phyloP scores from a whole-genome alignment of 176 grass and related monocot species.

The Triticum urartu region DNA sequence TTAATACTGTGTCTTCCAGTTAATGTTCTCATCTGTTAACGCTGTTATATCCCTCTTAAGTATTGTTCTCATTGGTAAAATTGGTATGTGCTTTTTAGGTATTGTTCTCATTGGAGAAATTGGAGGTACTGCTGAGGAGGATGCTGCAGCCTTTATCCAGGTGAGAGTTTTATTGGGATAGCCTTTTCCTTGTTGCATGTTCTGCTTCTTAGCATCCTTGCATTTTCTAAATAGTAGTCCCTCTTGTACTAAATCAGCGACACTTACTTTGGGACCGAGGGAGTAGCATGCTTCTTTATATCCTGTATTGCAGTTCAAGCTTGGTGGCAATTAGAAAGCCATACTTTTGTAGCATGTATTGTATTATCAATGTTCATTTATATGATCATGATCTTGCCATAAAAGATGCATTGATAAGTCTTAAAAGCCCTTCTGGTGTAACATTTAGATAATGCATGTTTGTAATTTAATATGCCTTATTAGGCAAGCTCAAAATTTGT shows the following conservation, averaged over 20 bases:
- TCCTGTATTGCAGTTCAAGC: conserved; percentile 1
- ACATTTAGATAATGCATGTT: not conserved
- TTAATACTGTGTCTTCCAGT: not conserved
- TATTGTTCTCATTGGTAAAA: conserved; percentile 25
- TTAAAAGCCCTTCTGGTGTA: not conserved
- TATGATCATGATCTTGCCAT: not conserved
- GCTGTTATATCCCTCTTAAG: not conserved
- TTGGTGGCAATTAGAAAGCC: not conserved
- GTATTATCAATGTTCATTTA: not conserved
- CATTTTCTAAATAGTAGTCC: not conserved
- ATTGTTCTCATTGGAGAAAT: conserved; percentile 99
- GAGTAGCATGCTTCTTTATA: not conserved
- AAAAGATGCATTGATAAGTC: not conserved
- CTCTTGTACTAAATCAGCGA: too few species aligned
- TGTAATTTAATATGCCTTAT: not conserved
- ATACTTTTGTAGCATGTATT: not conserved
- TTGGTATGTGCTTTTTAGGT: conserved; percentile 42
- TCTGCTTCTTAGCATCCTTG: not conserved
- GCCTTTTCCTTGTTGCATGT: not conserved
- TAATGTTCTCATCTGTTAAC: conserved; percentile 6
- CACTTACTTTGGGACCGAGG: too few species aligned
- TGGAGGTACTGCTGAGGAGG: conserved; percentile 98
- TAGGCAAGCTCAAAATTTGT: not conserved
- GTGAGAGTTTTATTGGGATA: conserved; percentile 39
- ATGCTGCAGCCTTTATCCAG: conserved; percentile 93